Evolutionary conservation across 306 rosid genomes (phyloP), one percentile per base, ranked within the genome.

Genomic region (Rosa persica): DNA sequence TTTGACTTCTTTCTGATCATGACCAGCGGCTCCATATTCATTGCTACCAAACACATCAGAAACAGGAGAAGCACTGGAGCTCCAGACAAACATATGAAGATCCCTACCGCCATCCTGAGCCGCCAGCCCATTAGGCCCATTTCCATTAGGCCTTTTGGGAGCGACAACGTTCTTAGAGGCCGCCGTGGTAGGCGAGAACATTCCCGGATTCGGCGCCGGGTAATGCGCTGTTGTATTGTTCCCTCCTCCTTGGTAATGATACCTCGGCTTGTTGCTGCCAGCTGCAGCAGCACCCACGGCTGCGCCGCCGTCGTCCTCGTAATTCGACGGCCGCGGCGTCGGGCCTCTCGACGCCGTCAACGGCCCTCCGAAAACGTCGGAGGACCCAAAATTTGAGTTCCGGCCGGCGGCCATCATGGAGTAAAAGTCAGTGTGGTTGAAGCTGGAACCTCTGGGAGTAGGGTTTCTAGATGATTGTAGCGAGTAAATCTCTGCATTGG

Each of bases 31-130:
- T 0, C 88, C 90, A 43, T 83, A 86, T 62, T 93, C 97, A 79
- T 87, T 90, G 62, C 89, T 84, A 5, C 91, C 97, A 38, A 88
- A 93, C 12, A 93, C 97, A 68, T 93, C 97, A 0, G 98, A 91
- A 25, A 90, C 97, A 0, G 96, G 95, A 0, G 98, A 93, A 80
- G 85, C 83, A 70, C 95, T 91, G 0, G 98, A 91, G 65, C 97
- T 91, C 98, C 98, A 93, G 38, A 93, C 97, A 68, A 91, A 91
- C 98, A 89, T 93, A 23, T 93, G 97, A 60, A 93, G 94, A 61
- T 94, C 97, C 51, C 76, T 90, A 15, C 55, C 81, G 5, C 91
- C 88, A 68, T 85, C 92, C n/a, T 74, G 88, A 1, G 75, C 83
- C 80, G 75, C 83, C 80, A 84, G 91, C 12, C 95, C 98, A 76